Base-by-base conservation (phyloP, 495 filamentous ascomycete genomes). In the Penicillium riverlandense region DNA sequence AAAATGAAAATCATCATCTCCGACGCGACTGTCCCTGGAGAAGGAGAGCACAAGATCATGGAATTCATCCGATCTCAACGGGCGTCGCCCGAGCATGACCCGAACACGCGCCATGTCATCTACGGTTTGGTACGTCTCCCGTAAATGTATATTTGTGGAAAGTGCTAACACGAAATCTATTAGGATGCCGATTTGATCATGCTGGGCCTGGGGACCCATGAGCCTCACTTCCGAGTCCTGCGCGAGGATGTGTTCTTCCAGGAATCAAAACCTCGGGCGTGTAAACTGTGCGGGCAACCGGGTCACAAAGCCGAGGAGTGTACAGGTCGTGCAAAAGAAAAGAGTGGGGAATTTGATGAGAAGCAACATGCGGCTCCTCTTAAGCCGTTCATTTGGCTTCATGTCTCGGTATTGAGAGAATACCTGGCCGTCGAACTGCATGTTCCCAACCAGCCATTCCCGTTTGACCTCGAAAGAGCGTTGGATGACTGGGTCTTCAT, bases 21-120 rank as follows among this genome's bases (percentile, higher is more conserved):
- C 7, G 92, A 99, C 71, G 90, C 92, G 33, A 95, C 90, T 0
- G 92, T 99, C 13, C 92, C 92, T 32, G 92, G 92, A 53, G 92
- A 99, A 66, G 92, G 92, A 60, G 92, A 99, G 62, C 92, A 99
- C 65, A 99, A 99, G 70, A 96, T 99, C 51, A 99, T 99, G 92
- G 80, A 95, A 36, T 99, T 97, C 57, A 78, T 99, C 49, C 82
- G 92, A 52, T 95, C 91, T 16, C 94, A 99, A 66, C 84, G 92
- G 49, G 75, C 82, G 31, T 88, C 85, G 28, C 86, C 90, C 1
- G 82, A 90, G 41, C 90, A 99, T 61, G 84, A 99, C 56, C 94
- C 92, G 29, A 97, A 99, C 60, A 96, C 94, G 11, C 84, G 83
- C 37, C 94, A 97, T 69, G 92, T 95, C 43, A 91, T 95, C 40